Evolutionary conservation across 2,329 filamentous ascomycete species (phyloP).

Genomic region (Monosporascus sp.): DNA sequence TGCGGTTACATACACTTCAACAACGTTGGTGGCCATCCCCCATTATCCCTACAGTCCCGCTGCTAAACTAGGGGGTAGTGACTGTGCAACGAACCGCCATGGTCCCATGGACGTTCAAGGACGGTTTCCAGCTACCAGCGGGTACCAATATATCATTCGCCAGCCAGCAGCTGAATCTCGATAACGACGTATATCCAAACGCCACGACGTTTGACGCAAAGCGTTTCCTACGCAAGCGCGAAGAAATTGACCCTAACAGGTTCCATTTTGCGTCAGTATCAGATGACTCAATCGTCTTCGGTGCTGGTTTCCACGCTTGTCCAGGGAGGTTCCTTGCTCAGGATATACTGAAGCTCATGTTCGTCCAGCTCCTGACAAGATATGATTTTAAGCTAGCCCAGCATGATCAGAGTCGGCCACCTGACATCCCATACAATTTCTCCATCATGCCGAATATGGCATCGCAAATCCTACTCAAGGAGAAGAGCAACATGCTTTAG

Average conservation of each 20-base stretch:
- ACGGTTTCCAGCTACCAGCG: conserved; percentile 12
- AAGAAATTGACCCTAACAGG: conserved; percentile 12
- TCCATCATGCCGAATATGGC: conserved; percentile 3
- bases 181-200: conserved; percentile 8
- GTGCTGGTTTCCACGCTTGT: conserved; percentile 15
- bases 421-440: conserved; percentile 3
- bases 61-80: conserved; percentile 1
- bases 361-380: conserved; percentile 11
- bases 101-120: conserved; percentile 11
- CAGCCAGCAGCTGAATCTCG: conserved; percentile 7
- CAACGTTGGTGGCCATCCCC: conserved; percentile 3
- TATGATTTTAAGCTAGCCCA: conserved; percentile 14
- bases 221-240: conserved; percentile 10
- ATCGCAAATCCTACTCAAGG: conserved; percentile 10
- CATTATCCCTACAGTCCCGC: neutral
- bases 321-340: conserved; percentile 15
- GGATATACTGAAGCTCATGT: conserved; percentile 11
- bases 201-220: conserved; percentile 11
- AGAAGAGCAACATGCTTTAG: no score
- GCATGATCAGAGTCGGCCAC: neutral
- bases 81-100: conserved; percentile 9
- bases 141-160: conserved; percentile 12
- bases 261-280: conserved; percentile 18
- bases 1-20: conserved; percentile 7
- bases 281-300: conserved; percentile 13